Percentiles rank a stretch among this genome's conserved stretches.
phyloP scores from a whole-genome alignment of 192 early-diverging fungal species.

The Phlyctochytrium bullatum region DNA sequence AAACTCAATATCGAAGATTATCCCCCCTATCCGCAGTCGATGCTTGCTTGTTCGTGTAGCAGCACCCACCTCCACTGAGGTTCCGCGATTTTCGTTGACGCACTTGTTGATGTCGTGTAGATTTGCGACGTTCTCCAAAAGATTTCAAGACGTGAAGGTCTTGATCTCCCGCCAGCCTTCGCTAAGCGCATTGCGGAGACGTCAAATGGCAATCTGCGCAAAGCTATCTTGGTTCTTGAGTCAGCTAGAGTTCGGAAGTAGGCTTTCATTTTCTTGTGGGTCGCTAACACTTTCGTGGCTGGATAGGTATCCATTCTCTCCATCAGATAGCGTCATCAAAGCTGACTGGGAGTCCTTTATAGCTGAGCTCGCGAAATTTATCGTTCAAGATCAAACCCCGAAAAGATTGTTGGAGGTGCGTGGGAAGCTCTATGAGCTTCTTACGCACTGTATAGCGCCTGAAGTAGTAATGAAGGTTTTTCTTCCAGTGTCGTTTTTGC shows the following conservation, averaged over 20 bases:
- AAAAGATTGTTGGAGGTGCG: constrained; percentile 71
- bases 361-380: constrained; percentile 60
- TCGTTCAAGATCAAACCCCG: constrained; percentile 75
- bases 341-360: constrained; percentile 91
- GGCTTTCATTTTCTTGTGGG: background rate
- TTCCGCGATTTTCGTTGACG: constrained; percentile 26
- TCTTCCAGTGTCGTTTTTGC: background rate
- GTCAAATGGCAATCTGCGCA: constrained; percentile 79
- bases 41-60: constrained; percentile 88
- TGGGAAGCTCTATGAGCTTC: constrained; percentile 77
- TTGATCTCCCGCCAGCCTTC: constrained; percentile 60
- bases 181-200: constrained; percentile 66
- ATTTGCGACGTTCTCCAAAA: constrained; percentile 61
- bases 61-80: constrained; percentile 72
- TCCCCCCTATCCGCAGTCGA: constrained; percentile 86
- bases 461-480: constrained; percentile 73
- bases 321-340: constrained; percentile 53
- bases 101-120: constrained; percentile 19
- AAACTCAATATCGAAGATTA: constrained; percentile 86
- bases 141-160: constrained; percentile 80
- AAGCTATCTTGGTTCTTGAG: constrained; percentile 89
- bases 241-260: constrained; percentile 50
- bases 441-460: constrained; percentile 87
- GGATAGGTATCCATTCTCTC: constrained; percentile 46
- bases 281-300: constrained; percentile 2